phyloP scores from a whole-genome alignment of 179 eudicot species.

The Patellifolia procumbens region DNA sequence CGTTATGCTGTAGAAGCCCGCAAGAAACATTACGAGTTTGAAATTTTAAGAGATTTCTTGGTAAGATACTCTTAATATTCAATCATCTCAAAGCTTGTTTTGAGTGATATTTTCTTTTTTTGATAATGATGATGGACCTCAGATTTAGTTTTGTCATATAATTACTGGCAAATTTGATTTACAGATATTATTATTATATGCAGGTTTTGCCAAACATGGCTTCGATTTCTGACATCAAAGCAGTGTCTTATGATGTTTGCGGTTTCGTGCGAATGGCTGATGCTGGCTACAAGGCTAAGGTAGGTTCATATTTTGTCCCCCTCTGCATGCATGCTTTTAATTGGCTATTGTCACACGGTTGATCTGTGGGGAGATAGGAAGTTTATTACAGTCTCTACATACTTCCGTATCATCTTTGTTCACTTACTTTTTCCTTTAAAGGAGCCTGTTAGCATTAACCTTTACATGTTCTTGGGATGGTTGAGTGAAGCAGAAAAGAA shows the following conservation, averaged over 20 bases:
- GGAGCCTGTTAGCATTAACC: neutral
- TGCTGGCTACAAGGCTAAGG: slow-evolving; percentile 79
- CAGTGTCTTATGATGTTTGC: slow-evolving; percentile 87
- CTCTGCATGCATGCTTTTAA: neutral
- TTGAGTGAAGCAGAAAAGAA: neutral
- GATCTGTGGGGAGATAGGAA: neutral
- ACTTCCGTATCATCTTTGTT: slow-evolving; percentile 6
- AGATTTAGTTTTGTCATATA: slow-evolving; percentile 10
- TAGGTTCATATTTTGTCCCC: slow-evolving; percentile 24
- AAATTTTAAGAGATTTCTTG: slow-evolving; percentile 62
- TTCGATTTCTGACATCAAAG: slow-evolving; percentile 78
- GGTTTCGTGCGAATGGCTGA: slow-evolving; percentile 72
- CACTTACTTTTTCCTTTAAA: neutral
- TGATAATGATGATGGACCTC: slow-evolving; percentile 10
- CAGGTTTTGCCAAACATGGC: slow-evolving; percentile 99
- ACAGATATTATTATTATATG: slow-evolving; percentile 13
- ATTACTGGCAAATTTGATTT: slow-evolving; percentile 16
- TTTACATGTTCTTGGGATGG: neutral
- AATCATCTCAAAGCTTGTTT: slow-evolving; percentile 6
- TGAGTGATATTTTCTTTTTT: neutral
- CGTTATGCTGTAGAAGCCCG: slow-evolving; percentile 77
- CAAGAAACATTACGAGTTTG: slow-evolving; percentile 93
- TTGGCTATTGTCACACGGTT: neutral
- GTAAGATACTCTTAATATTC: slow-evolving; percentile 40
- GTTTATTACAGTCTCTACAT: neutral